Percentiles rank a stretch among this genome's conserved stretches.
Evolutionary conservation across 2,329 filamentous ascomycete species (phyloP).

Genomic region (Calonectria crousiana): DNA sequence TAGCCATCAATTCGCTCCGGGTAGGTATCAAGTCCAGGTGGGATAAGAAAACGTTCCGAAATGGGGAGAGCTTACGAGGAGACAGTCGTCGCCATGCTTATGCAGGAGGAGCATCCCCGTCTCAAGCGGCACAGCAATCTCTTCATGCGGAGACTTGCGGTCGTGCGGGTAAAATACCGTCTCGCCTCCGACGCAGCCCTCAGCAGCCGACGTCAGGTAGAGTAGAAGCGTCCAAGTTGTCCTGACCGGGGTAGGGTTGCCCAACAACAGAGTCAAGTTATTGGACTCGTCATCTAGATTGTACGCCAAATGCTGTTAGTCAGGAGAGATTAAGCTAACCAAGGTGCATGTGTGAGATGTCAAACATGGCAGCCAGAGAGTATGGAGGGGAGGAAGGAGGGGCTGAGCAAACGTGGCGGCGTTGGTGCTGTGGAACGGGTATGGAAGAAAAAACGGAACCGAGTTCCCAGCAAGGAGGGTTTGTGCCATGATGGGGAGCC

Average conservation of each 20-base stretch:
- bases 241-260: conserved; percentile 47
- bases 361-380: not conserved
- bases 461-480: not conserved
- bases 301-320: conserved; percentile 22
- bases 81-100: conserved; percentile 88
- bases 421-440: not conserved
- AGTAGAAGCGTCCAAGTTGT: conserved; percentile 94
- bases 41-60: conserved; percentile 22
- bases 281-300: conserved; percentile 87
- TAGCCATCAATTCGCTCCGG: conserved; percentile 9
- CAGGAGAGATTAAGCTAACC: not conserved
- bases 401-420: not conserved
- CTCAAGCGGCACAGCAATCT: conserved; percentile 79
- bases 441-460: not conserved
- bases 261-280: conserved; percentile 67
- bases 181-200: conserved; percentile 86
- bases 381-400: not conserved
- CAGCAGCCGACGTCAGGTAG: conserved; percentile 82
- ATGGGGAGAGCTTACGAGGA: conserved; percentile 68
- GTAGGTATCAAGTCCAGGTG: conserved; percentile 47
- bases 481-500: not conserved
- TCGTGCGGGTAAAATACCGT: conserved; percentile 90
- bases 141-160: conserved; percentile 67
- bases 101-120: conserved; percentile 90
- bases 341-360: not conserved